A percentile compares a stretch with the other conserved stretches of the same genome.
Conservation (phyloP, 2,329 filamentous ascomycete genomes). For the Penicillium sp. region DNA sequence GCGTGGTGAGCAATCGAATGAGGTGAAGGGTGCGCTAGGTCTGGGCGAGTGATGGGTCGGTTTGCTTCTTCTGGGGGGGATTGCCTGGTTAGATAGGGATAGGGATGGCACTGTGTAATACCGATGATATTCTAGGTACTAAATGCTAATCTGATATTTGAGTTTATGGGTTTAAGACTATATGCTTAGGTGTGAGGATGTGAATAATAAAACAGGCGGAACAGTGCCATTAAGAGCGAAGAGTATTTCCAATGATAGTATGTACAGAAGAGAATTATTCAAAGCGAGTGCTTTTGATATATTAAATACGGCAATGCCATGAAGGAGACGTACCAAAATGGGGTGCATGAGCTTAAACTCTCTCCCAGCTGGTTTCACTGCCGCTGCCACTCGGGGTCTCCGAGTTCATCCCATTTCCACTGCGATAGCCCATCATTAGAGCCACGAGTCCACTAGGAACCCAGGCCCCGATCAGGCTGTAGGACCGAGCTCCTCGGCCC, state of each 20-base stretch:
- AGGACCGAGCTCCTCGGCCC: slow-evolving; percentile 78
- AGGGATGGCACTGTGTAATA: neutral
- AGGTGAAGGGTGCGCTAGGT: slow-evolving; percentile 9
- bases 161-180: neutral
- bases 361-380: slow-evolving; percentile 40
- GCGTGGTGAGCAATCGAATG: slow-evolving; percentile 1
- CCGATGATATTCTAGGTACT: neutral
- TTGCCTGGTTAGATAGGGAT: neutral
- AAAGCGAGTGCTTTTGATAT: slow-evolving; percentile 1
- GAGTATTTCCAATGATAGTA: slow-evolving; percentile 11
- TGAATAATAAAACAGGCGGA: neutral
- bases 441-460: slow-evolving; percentile 74
- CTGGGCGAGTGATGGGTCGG: neutral
- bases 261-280: slow-evolving; percentile 11
- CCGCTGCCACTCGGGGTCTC: slow-evolving; percentile 31
- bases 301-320: neutral
- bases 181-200: slow-evolving; percentile 1
- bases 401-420: slow-evolving; percentile 18
- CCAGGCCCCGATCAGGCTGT: slow-evolving; percentile 81
- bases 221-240: slow-evolving; percentile 15
- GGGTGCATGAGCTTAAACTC: slow-evolving; percentile 19
- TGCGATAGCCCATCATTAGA: slow-evolving; percentile 84
- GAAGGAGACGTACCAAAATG: neutral
- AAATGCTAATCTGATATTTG: neutral
- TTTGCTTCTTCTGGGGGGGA: neutral